These are phyloP conservation scores for Aspergillus cristatus DNA, from an alignment of 495 filamentous ascomycete species.

Conservation along the genomic window DNA sequence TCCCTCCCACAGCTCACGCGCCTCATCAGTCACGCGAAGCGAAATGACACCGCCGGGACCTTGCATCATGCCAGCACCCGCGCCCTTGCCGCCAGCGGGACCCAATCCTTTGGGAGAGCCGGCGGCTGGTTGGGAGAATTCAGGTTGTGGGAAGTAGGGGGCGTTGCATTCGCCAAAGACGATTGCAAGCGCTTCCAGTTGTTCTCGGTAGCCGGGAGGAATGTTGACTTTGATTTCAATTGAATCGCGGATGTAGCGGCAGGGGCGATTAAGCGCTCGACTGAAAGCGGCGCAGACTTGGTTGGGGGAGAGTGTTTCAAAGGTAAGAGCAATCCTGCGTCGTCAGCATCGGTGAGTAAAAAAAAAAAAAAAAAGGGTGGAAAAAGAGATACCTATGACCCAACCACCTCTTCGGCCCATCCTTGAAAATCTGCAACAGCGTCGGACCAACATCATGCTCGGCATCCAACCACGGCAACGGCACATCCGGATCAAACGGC, in stretches of 20 bases:
- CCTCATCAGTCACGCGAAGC: conserved; percentile 55
- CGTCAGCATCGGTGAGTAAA: conserved; percentile 1
- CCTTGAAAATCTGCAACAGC: conserved; percentile 90
- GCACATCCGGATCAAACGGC: conserved; percentile 80
- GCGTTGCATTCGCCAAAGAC: conserved; percentile 54
- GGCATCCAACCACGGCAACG: conserved; percentile 92
- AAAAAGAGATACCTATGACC: conserved; percentile 55
- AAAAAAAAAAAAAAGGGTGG: conserved; percentile 4
- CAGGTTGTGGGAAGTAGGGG: conserved; percentile 53
- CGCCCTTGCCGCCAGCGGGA: conserved; percentile 55
- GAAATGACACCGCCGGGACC: conserved; percentile 43
- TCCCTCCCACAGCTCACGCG: conserved; percentile 80
- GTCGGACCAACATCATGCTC: conserved; percentile 97
- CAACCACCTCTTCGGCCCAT: conserved; percentile 77
- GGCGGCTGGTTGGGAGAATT: conserved; percentile 37
- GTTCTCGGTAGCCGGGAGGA: conserved; percentile 80
- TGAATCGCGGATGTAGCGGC: conserved; percentile 62
- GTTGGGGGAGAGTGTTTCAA: conserved; percentile 75
- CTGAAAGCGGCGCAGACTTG: conserved; percentile 76
- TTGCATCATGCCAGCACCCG: conserved; percentile 48
- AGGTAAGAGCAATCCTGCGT: conserved; percentile 76
- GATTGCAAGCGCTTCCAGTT: conserved; percentile 62
- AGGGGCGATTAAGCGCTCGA: conserved; percentile 64
- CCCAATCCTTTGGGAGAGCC: conserved; percentile 44
- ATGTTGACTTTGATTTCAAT: conserved; percentile 82